Evolutionary conservation across 257 asterid genomes (phyloP).

Genomic region (Perilla frutescens): DNA sequence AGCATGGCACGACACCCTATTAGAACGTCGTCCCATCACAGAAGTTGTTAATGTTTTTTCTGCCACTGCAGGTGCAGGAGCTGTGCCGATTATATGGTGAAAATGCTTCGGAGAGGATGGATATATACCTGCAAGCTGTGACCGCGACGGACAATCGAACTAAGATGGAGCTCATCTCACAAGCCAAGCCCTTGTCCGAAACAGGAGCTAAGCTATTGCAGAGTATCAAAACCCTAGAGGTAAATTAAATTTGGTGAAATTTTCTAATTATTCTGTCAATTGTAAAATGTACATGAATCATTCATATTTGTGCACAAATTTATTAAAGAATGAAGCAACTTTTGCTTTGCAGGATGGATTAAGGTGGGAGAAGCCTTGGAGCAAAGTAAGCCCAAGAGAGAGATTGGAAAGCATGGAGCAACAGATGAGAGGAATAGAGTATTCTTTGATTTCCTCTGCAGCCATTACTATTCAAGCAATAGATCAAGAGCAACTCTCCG

Average conservation of each 20-base stretch:
- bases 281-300: too few species aligned
- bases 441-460: constrained; percentile 46
- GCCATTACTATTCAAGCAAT: constrained; percentile 33
- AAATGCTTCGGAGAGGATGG: constrained; percentile 59
- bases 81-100: constrained; percentile 53
- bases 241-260: not conserved
- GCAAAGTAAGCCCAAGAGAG: constrained; percentile 37
- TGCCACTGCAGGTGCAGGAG: constrained; percentile 43
- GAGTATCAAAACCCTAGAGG: constrained; percentile 58
- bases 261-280: too few species aligned
- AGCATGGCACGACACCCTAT: too few species aligned
- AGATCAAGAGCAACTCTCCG: constrained; percentile 41
- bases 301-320: too few species aligned
- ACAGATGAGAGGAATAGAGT: constrained; percentile 62
- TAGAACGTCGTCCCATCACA: too few species aligned
- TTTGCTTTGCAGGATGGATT: constrained; percentile 57
- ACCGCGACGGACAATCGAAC: constrained; percentile 32
- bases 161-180: constrained; percentile 46
- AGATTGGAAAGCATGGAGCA: constrained; percentile 53
- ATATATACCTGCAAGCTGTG: constrained; percentile 53
- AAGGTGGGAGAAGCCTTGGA: constrained; percentile 70
- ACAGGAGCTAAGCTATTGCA: constrained; percentile 64
- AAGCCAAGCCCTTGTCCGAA: constrained; percentile 57
- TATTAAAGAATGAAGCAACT: not conserved
- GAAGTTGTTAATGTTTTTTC: not conserved